Evolutionary conservation across 208 protist species (phyloP), one percentile per base, ranked within the genome.

Genomic region (Tritrichomonas musculus): DNA sequence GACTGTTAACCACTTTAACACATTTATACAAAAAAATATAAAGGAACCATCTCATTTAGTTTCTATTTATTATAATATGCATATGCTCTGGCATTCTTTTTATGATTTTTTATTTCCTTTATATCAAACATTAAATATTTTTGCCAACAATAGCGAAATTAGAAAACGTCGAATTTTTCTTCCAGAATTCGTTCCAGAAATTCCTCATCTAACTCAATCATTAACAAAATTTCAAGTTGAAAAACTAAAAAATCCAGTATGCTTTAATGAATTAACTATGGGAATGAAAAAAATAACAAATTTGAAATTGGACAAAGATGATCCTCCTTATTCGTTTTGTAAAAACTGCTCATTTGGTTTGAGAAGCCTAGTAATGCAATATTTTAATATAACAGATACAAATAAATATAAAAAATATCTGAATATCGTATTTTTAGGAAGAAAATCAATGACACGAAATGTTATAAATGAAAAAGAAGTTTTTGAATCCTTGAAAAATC

Each of bases 251-350:
- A 47, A 47, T 30, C 17, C 44, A 33, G 11, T 30, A 17, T 82
- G 73, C 39, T 82, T 82, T 30, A 39, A 82, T 20, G 17, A 82
- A 82, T 20, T 82, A 9, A 82, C 73, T 30, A 82, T 82, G 73
- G 73, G 73, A 82, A 82, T 82, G 73, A 39, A n/a, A 4, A 82
- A 82, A 82, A 82, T 82, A 22, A 82, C 73, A n/a, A 39, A 82
- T 82, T 82, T 82, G 49, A 50, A 33, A 41, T 39, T 53, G 20
- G 41, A 82, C 50, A 82, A 49, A 53, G 5, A 82, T 50, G 73
- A 82, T 82, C 73, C 73, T 30, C 73, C 73, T 82, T 82, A 82
- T 82, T 47, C 33, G 30, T 82, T 82, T 30, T 82, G 73, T 30
- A 50, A 47, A 25, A 82, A 82, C 27, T 82, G 73, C 50, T 82